Conservation (phyloP, 805 yeast genomes). For the Metschnikowia chrysomelidarum region DNA sequence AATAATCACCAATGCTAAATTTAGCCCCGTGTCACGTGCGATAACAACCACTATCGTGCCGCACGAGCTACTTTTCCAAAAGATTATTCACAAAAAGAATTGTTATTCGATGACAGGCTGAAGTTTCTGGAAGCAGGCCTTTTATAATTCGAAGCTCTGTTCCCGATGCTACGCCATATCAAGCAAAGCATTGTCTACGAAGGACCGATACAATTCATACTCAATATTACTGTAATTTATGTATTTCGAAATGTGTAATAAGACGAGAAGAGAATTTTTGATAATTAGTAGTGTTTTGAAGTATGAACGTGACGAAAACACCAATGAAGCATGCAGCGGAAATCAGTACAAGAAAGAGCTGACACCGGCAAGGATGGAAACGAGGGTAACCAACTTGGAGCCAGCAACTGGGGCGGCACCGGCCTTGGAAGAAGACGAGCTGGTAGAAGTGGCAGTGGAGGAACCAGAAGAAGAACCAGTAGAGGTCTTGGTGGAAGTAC, state of each 20-base stretch:
- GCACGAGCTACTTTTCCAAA: too few species aligned
- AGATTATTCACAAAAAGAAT: too few species aligned
- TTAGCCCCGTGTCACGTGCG: too few species aligned
- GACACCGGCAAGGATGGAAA: conserved; percentile 35
- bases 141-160: too few species aligned
- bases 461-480: conserved; percentile 23
- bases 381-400: conserved; percentile 27
- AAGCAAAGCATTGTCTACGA: too few species aligned
- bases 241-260: conserved; percentile 6
- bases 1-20: too few species aligned
- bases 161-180: too few species aligned
- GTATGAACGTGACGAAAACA: background rate
- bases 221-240: conserved; percentile 2
- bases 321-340: background rate
- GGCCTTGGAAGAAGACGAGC: conserved; percentile 22
- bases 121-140: too few species aligned
- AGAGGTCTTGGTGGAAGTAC: conserved; percentile 26
- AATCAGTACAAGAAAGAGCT: conserved; percentile 37
- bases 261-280: conserved; percentile 7
- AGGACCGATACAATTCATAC: background rate
- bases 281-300: conserved; percentile 2
- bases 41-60: too few species aligned
- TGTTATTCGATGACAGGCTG: too few species aligned
- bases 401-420: conserved; percentile 26
- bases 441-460: conserved; percentile 16